Evolutionary conservation across 768 basidiomycete genomes (phyloP), one percentile per base, ranked within the genome.

Genomic region (Panaeolus cyanescens): DNA sequence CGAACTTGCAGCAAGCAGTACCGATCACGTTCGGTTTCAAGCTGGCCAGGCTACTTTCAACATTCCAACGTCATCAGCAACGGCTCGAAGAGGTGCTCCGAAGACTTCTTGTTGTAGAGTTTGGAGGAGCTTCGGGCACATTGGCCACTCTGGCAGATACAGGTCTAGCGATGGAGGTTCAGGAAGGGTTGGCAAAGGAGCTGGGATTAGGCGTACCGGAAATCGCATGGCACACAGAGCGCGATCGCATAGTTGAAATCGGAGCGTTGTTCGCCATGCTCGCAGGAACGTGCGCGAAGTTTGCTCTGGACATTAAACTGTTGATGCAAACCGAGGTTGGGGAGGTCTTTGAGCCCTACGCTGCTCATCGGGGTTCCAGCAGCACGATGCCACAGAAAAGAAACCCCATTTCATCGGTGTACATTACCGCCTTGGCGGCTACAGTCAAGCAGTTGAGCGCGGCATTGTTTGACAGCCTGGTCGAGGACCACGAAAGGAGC

Each of bases 321-420:
- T 68, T 81, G 28, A 81, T 78, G 79, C 80, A 82, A 64, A 80
- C 79, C 0, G 81, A 82, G 64, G 75, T 82, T 1, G 78, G 64
- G 4, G 80, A 82, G 54, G 68, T 80, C 25, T 79, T 77, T 4
- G 80, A 82, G 61, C 80, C 80, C 2, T 82, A 75, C 55, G 70
- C 77, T 32, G 67, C 74, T 10, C 74, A 81, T 50, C 77, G 79
- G 19, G 80, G 80, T 0, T 81, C 78, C 7, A 82, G 80, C 61
- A 79, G 77, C 62, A 81, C 81, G 15, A 82, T 82, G 81, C 81
- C 79, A 19, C 81, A 82, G 62, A 82, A 82, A 56, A 74, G 81
- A n/a, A 82, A 82, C 58, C 79, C 79, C 0, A 77, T 81, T 34
- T 77, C 77, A 2, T 75, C 78, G 54, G 79, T 72, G 1, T 82